Conservation (phyloP, 345 rosid species). For the Conringia planisiliqua region DNA sequence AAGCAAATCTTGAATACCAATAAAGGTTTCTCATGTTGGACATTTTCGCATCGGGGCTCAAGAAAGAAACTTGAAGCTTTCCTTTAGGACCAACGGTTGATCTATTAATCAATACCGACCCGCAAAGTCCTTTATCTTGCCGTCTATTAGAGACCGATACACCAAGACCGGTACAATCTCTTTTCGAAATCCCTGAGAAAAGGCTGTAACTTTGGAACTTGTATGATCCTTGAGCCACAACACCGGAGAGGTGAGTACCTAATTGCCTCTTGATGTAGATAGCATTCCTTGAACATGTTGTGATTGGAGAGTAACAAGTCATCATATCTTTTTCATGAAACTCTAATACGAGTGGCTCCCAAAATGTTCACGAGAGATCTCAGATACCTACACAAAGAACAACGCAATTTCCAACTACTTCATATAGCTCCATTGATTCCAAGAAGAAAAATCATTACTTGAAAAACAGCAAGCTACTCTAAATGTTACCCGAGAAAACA, state of each 20-base stretch:
- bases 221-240: constrained; percentile 41
- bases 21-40: constrained; percentile 40
- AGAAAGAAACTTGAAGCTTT: constrained; percentile 48
- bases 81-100: constrained; percentile 38
- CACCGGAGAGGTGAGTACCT: constrained; percentile 38
- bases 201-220: constrained; percentile 36
- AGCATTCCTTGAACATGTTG: constrained; percentile 52
- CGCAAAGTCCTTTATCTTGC: constrained; percentile 26
- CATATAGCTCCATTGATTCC: background rate
- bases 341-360: background rate
- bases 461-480: too few species aligned
- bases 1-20: constrained; percentile 47
- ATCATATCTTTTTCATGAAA: constrained; percentile 39
- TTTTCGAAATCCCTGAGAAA: constrained; percentile 31
- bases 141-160: constrained; percentile 44
- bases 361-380: background rate
- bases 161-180: constrained; percentile 33
- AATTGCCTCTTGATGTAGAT: constrained; percentile 42
- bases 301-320: constrained; percentile 48
- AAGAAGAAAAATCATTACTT: background rate
- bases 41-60: constrained; percentile 35
- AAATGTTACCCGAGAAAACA: too few species aligned
- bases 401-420: background rate
- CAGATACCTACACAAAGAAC: constrained; percentile 10
- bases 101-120: constrained; percentile 38